Evolutionary conservation across 2,329 filamentous ascomycete species (phyloP), one percentile per base, ranked within the genome.

Genomic region (Colletotrichum tropicale): DNA sequence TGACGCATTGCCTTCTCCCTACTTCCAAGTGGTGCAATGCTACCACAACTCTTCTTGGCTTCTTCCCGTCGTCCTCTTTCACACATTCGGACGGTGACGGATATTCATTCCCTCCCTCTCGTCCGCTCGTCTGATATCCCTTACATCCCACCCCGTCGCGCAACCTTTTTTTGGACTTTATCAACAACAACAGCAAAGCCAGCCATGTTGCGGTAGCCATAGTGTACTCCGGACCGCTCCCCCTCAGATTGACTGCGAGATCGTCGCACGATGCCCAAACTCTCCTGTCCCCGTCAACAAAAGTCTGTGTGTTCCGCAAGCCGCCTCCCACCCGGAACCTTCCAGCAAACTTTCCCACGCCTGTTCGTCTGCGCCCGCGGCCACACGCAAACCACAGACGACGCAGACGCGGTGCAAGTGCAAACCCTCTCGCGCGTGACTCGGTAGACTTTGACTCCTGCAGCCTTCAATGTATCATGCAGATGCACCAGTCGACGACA

Each of bases 361-460:
- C 18, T 38, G 24, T 66, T 24, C 66, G 66, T 12, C 18, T 26
- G 52, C 52, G 52, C 32, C 55, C 52, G 66, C 66, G 52, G 66
- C 10, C 52, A 32, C 32, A 21, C 60, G 30, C 30, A 62, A 62
- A 38, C 34, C 34, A 38, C 61, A 32, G 58, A 62, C 58, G 58
- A 26, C 30, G 32, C 66, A 56, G 52, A 52, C 43, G 43, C 43
- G 43, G 43, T 52, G 43, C 43, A 52, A 52, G n/a, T 24, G 16
- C 52, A 38, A 67, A 56, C 12, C 13, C 21, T n/a, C 48, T 16
- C 15, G 64, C 62, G 56, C 73, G 64, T 65, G 70, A 76, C 74
- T 76, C 74, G 74, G 32, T n/a, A 74, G 43, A 66, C 58, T 65
- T 75, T 75, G n/a, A 8, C n/a, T 28, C 43, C 43, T 68, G 73